Base-by-base conservation (phyloP, 2,329 filamentous ascomycete species). In the Mycogone perniciosa region DNA sequence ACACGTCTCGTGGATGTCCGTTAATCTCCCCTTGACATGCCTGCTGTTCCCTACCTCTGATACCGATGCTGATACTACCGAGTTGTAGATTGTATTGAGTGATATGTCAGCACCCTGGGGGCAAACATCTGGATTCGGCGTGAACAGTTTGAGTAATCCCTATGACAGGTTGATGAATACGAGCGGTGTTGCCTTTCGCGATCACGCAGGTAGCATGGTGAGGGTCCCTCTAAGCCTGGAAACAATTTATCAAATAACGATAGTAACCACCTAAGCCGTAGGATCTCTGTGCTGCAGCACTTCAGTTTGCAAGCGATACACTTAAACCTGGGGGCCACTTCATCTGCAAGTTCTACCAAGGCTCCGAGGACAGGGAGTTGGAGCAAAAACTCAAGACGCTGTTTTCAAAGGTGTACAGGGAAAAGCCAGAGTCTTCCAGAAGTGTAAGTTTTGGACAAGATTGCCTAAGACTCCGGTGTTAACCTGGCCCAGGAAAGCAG, bases 91-190 rank as follows among this genome's bases (percentile, higher is more conserved):
- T 65, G 89, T 99, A 66, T 76, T 99, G 66, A 96, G 89, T 82
- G 93, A 99, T 80, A 99, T 99, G 93, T 99, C 85, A 82, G 92
- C 79, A 79, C 91, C 93, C 86, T 96, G 90, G 90, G 77, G 83
- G 62, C 87, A 88, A 75, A 87, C 81, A 48, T 77, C 78, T 64
- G 86, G 85, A 64, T 90, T 88, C 75, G 85, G 82, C 75, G 85
- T 87, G 75, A 89, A 82, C 75, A 95, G 85, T 76, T 80, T 96
- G 81, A 95, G 85, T 92, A 87, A 93, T 81, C 89, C 90, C 58
- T 93, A 95, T 83, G 69, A 73, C 79, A 99, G 93, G 93, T 86
- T 99, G 86, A 96, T 96, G 90, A 99, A 99, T 71, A 96, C 92
- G 61, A 96, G 88, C 72, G 93, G 93, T 51, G 86, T 89, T 62